These are phyloP conservation scores for Sporothrix brunneoviolacea DNA, from an alignment of 2,329 filamentous ascomycete genomes.

Conservation along the genomic window DNA sequence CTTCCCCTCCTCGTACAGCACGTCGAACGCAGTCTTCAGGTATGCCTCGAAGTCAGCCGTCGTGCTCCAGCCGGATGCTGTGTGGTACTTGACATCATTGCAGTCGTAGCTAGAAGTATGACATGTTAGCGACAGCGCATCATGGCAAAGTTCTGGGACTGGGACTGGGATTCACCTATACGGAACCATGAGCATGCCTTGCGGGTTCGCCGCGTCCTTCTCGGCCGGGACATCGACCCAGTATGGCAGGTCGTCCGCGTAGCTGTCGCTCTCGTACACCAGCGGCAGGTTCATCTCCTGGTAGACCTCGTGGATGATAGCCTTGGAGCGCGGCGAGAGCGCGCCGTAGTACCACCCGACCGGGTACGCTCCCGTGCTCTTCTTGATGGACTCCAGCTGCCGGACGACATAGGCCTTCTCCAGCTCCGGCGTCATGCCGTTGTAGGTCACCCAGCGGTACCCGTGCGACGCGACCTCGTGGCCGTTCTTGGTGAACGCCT, in stretches of 20 bases:
- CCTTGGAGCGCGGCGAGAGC: slow-evolving; percentile 14
- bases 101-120: slow-evolving; percentile 17
- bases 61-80: slow-evolving; percentile 35
- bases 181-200: slow-evolving; percentile 19
- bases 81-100: slow-evolving; percentile 22
- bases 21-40: slow-evolving; percentile 46
- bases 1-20: slow-evolving; percentile 44
- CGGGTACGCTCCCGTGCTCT: slow-evolving; percentile 13
- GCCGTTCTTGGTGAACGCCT: slow-evolving; percentile 14
- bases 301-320: slow-evolving; percentile 15
- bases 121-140: too few relatives aligned
- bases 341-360: slow-evolving; percentile 19
- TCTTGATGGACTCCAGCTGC: slow-evolving; percentile 14
- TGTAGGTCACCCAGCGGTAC: slow-evolving; percentile 14
- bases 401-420: slow-evolving; percentile 14
- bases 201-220: not conserved
- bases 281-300: slow-evolving; percentile 13
- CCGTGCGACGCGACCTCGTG: slow-evolving; percentile 19
- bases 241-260: slow-evolving; percentile 20
- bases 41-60: slow-evolving; percentile 40
- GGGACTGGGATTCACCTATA: slow-evolving; percentile 15
- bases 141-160: too few relatives aligned
- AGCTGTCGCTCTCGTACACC: slow-evolving; percentile 17
- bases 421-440: slow-evolving; percentile 9
- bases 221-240: slow-evolving; percentile 20